These are phyloP conservation scores for Emergomyces orientalis DNA, from an alignment of 2,329 filamentous ascomycete genomes.

Conservation along the genomic window DNA sequence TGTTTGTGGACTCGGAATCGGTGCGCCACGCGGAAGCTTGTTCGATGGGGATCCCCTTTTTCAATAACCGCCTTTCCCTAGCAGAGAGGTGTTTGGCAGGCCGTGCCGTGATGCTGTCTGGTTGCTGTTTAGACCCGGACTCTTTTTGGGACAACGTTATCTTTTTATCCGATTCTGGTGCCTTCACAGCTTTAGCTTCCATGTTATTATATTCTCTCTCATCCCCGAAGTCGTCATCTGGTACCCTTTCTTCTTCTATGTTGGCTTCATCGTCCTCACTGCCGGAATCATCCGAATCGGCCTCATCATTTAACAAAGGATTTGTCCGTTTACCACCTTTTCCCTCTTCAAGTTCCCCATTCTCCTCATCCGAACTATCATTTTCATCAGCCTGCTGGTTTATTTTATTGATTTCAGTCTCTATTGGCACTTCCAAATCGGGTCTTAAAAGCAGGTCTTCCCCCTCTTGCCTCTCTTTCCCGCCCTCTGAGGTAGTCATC, in stretches of 20 bases:
- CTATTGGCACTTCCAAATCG: not conserved
- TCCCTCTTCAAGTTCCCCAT: conserved; percentile 29
- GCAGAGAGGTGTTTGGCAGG: conserved; percentile 28
- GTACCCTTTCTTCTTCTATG: not conserved
- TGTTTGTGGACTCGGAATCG: conserved; percentile 15
- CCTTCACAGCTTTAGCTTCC: conserved; percentile 20
- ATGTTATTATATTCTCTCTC: conserved; percentile 18
- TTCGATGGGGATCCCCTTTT: conserved; percentile 25
- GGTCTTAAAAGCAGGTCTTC: conserved; percentile 22
- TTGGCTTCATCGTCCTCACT: not conserved
- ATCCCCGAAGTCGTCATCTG: conserved; percentile 8
- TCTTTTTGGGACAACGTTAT: conserved; percentile 22
- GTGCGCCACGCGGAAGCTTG: conserved; percentile 9
- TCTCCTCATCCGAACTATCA: conserved; percentile 33
- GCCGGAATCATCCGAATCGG: not conserved
- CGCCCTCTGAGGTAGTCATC: conserved; percentile 17
- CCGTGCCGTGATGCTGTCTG: conserved; percentile 11
- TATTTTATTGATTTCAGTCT: conserved; percentile 13
- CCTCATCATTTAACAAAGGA: not conserved
- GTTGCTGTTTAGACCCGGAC: conserved; percentile 14
- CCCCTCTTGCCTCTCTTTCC: conserved; percentile 18
- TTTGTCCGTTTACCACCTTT: conserved; percentile 11
- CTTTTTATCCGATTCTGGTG: conserved; percentile 22
- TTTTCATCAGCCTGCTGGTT: conserved; percentile 21
- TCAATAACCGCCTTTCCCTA: conserved; percentile 37